Percentiles rank a stretch among this genome's conserved stretches.
Evolutionary conservation across 345 rosid species (phyloP).

Genomic region (Cardamine resedifolia): DNA sequence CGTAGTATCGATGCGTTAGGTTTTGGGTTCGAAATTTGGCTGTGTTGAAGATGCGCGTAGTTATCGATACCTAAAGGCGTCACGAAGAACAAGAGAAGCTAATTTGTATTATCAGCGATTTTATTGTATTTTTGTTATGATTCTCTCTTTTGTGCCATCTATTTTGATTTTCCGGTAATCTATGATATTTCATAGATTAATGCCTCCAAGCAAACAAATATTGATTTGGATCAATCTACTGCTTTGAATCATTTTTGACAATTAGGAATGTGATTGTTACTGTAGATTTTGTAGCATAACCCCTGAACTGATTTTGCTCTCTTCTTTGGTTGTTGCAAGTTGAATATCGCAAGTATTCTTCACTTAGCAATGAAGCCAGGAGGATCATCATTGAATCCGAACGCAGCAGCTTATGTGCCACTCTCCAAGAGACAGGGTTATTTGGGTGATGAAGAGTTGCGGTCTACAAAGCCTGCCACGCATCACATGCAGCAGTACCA

Average conservation of each 20-base stretch:
- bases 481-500: conserved; percentile 37
- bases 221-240: background rate
- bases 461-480: conserved; percentile 36
- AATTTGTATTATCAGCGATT: background rate
- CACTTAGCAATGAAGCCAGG: conserved; percentile 56
- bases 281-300: background rate
- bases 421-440: conserved; percentile 55
- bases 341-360: conserved; percentile 17
- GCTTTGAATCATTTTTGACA: background rate
- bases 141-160: background rate
- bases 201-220: background rate
- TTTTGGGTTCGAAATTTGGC: background rate
- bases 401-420: conserved; percentile 77
- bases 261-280: background rate
- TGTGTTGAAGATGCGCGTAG: background rate
- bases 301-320: background rate
- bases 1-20: conserved; percentile 10
- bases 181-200: background rate
- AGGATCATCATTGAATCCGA: conserved; percentile 67
- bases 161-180: background rate
- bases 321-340: background rate
- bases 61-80: background rate
- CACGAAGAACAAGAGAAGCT: background rate
- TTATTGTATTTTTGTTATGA: background rate
- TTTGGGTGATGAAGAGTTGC: conserved; percentile 29